Evolutionary conservation across 2,329 filamentous ascomycete genomes (phyloP).

Genomic region (Cladophialophora immunda): DNA sequence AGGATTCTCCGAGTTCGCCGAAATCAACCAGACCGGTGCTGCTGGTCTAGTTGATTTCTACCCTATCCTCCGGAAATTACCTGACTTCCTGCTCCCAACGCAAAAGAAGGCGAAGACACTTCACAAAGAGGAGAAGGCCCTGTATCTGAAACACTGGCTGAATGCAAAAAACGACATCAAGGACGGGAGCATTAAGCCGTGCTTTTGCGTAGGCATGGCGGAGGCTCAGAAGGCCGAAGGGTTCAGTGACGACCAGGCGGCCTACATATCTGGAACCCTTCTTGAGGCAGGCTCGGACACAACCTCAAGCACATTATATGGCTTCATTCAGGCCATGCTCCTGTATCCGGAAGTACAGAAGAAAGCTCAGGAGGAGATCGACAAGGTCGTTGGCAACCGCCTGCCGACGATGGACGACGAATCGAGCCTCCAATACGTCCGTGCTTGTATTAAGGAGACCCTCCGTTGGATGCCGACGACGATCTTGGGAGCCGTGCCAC

Average conservation of each 20-base stretch:
- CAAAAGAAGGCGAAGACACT: constrained; percentile 51
- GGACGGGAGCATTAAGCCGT: constrained; percentile 44
- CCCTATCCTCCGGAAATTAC: constrained; percentile 56
- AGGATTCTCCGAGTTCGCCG: constrained; percentile 53
- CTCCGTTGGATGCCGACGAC: constrained; percentile 61
- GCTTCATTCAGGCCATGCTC: constrained; percentile 60
- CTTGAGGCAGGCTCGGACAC: constrained; percentile 39
- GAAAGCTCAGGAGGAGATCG: constrained; percentile 59
- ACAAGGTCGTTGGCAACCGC: constrained; percentile 60
- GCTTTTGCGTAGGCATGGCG: constrained; percentile 41
- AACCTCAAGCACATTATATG: constrained; percentile 27
- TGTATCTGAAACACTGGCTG: constrained; percentile 55
- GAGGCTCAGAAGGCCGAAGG: constrained; percentile 44
- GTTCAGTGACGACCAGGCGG: constrained; percentile 47
- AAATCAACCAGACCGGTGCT: constrained; percentile 52
- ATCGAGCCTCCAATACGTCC: constrained; percentile 60
- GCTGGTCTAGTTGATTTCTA: constrained; percentile 59
- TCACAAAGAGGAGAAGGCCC: constrained; percentile 54
- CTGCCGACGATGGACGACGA: constrained; percentile 60
- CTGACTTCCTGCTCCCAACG: constrained; percentile 51
- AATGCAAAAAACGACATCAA: constrained; percentile 45
- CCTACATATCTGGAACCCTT: constrained; percentile 45
- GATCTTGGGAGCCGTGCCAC: constrained; percentile 38
- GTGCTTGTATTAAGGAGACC: constrained; percentile 64
- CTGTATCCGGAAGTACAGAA: constrained; percentile 57